Evolutionary conservation across 2,329 filamentous ascomycete genomes (phyloP).

Genomic region (Clarireedia sp.): DNA sequence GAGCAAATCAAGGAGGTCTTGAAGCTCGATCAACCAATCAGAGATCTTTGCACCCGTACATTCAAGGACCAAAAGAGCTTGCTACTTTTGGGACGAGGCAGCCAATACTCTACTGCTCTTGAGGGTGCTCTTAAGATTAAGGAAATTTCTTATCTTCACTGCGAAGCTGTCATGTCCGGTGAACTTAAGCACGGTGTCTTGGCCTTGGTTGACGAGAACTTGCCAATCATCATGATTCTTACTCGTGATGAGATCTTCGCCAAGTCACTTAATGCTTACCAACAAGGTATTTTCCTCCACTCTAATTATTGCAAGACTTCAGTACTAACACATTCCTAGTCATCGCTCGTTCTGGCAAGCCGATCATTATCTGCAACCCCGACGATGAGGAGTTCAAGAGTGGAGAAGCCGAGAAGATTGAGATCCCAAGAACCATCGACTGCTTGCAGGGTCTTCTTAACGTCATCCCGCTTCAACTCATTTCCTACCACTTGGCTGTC

Average conservation of each 20-base stretch:
- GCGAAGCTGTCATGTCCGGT: constrained; percentile 99
- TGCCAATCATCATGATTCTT: constrained; percentile 99
- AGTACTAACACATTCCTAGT: constrained; percentile 45
- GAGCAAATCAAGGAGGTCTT: constrained; percentile 88
- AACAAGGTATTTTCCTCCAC: constrained; percentile 61
- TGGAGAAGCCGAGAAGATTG: constrained; percentile 90
- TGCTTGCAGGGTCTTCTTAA: constrained; percentile 94
- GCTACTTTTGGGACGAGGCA: constrained; percentile 85
- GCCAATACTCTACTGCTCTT: constrained; percentile 92
- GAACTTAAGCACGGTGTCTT: constrained; percentile 98
- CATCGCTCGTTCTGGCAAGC: constrained; percentile 89
- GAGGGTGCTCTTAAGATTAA: constrained; percentile 99
- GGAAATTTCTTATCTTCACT: constrained; percentile 99
- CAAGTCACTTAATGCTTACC: constrained; percentile 99
- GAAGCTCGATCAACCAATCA: constrained; percentile 86
- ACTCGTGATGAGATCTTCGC: constrained; percentile 93
- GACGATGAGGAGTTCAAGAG: constrained; percentile 81
- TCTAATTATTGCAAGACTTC: neutral
- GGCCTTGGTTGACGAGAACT: constrained; percentile 93
- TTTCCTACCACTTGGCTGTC: constrained; percentile 98
- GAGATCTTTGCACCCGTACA: constrained; percentile 82
- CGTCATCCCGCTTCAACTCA: constrained; percentile 93
- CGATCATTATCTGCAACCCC: constrained; percentile 97
- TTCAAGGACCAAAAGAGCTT: constrained; percentile 98
- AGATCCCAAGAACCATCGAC: constrained; percentile 93